These are phyloP conservation scores for Saksenaea vasiformis DNA, from an alignment of 371 early-diverging fungal genomes.

Conservation along the genomic window DNA sequence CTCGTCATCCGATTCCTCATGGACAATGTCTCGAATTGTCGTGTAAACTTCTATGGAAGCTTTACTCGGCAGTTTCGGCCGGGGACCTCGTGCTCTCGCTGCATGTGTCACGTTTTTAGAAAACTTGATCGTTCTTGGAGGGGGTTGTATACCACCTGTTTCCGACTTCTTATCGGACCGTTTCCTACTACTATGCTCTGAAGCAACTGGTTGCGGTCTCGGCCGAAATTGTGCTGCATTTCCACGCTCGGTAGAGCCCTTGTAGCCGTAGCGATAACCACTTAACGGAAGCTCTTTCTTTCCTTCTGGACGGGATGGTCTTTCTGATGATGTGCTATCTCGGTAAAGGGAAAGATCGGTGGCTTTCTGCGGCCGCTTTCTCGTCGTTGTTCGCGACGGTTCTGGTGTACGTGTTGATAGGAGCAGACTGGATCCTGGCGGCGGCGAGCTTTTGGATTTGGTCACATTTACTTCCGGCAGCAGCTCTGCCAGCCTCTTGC, in stretches of 20 bases:
- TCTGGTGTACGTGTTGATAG: neutral
- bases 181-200: neutral
- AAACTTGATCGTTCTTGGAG: constrained; percentile 5
- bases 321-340: neutral
- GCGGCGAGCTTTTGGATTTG: constrained; percentile 39
- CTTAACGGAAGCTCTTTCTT: constrained; percentile 23
- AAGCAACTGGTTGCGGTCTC: neutral
- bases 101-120: constrained; percentile 1
- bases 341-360: neutral
- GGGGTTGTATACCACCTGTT: neutral
- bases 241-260: constrained; percentile 21
- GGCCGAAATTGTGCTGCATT: constrained; percentile 4
- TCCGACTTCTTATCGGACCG: neutral
- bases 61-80: constrained; percentile 45
- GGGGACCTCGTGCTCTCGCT: constrained; percentile 22
- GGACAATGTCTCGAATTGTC: constrained; percentile 57
- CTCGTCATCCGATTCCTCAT: constrained; percentile 63
- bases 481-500: constrained; percentile 30
- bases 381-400: constrained; percentile 2
- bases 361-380: neutral
- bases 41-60: constrained; percentile 63
- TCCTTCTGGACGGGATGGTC: neutral
- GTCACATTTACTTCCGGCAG: constrained; percentile 23
- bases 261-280: constrained; percentile 28
- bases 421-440: constrained; percentile 11